Evolutionary conservation across 108 stramenopile species (phyloP), one percentile per base, ranked within the genome.

Genomic region (Nitzschia sp.): DNA sequence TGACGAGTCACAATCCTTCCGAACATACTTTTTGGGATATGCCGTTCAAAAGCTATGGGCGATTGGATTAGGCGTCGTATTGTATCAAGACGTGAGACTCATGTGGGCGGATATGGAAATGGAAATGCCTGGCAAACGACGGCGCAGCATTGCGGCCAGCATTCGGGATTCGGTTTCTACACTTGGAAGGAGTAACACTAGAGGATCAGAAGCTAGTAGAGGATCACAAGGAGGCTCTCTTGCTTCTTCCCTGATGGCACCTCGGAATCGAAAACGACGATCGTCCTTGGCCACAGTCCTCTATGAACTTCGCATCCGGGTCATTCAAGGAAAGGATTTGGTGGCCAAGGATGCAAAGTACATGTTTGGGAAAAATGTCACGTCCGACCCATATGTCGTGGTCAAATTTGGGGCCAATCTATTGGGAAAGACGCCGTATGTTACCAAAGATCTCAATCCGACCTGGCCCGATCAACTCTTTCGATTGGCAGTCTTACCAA

Each of bases 331-430:
- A 5, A 25, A 58, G 8, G 31, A 59, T 34, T n/a, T 70, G 46
- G 68, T 70, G 26, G 57, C 68, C 25, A 70, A 59, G 24, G 68
- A 70, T 28, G 26, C 33, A 2, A 49, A 47, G 28, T 59, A 34
- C 35, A 4, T 67, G 1, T 70, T 70, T 19, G 28, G 57, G 3
- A 29, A 51, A 51, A 48, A 19, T 11, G 48, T 28, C 13, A 32
- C 57, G 15, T 59, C 58, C 18, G 68, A 70, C 36, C 68, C 68
- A 0, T 70, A 70, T 26, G 68, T 70, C 3, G 8, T 28, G 17
- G 17, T 70, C 15, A 23, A n/a, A 17, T 31, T 30, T 30, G 68
- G 54, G 27, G 32, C 21, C 9, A 70, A 70, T 55, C 23, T 8
- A n/a, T 48, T 70, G 17, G 68, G 68, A 8, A 70, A 59, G 25